phyloP scores from a whole-genome alignment of 2,329 filamentous ascomycete species.

The Cladosporium oxysporum region DNA sequence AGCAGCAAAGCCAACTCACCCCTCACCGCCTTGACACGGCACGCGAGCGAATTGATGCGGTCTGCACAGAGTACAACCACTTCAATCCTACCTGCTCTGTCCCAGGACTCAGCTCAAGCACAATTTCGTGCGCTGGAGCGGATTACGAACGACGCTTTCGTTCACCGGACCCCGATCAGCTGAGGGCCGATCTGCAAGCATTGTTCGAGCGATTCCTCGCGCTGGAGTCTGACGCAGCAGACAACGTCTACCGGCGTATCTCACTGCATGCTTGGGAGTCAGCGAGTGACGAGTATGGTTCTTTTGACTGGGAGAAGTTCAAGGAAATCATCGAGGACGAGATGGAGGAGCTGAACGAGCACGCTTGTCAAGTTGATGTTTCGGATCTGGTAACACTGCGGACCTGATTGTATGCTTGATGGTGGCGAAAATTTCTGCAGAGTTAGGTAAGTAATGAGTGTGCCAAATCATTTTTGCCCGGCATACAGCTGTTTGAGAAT shows the following conservation, averaged over 20 bases:
- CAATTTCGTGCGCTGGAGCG: no score
- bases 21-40: not conserved
- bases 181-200: not conserved
- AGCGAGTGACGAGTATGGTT: not conserved
- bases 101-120: no score
- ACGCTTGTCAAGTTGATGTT: not conserved
- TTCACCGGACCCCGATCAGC: not conserved
- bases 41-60: not conserved
- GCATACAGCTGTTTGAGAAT: not conserved
- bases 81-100: not conserved
- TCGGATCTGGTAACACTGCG: not conserved
- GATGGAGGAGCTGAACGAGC: not conserved
- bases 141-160: not conserved
- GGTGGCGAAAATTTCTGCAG: not conserved
- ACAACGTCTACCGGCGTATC: not conserved
- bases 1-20: not conserved
- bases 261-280: not conserved
- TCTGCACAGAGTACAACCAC: not conserved
- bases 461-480: not conserved
- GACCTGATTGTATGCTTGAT: not conserved
- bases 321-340: not conserved
- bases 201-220: not conserved
- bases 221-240: not conserved
- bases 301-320: not conserved
- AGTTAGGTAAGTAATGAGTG: not conserved